Conservation (phyloP, 108 stramenopile species). For the Discostella stelligeroides region DNA sequence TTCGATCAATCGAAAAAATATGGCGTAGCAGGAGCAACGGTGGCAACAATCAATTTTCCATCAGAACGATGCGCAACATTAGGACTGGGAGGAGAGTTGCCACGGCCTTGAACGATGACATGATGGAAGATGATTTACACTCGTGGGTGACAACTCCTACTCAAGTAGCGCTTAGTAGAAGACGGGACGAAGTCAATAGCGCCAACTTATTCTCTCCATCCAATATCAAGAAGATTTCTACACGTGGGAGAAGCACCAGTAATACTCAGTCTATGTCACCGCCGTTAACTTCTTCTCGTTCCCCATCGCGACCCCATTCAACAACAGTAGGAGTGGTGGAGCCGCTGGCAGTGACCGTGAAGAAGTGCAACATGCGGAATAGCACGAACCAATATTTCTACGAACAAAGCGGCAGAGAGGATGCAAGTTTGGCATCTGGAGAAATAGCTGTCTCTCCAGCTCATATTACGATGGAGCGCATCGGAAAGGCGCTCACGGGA, state of each 20-base stretch:
- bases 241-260: neutral
- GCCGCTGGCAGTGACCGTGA: neutral
- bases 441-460: neutral
- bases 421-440: neutral
- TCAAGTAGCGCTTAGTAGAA: slow-evolving; percentile 14
- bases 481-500: slow-evolving; percentile 37
- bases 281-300: neutral
- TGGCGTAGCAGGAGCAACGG: slow-evolving; percentile 15
- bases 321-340: neutral
- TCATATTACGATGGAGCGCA: slow-evolving; percentile 22
- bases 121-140: slow-evolving; percentile 20
- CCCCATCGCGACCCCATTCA: neutral
- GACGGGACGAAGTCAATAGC: neutral
- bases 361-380: slow-evolving; percentile 10
- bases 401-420: neutral
- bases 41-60: slow-evolving; percentile 11
- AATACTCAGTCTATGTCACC: slow-evolving; percentile 1
- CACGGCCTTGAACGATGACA: slow-evolving; percentile 28
- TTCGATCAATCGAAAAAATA: slow-evolving; percentile 41
- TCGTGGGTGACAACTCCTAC: slow-evolving; percentile 53
- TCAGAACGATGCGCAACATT: slow-evolving; percentile 31
- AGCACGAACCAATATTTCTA: slow-evolving; percentile 10
- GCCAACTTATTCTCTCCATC: slow-evolving; percentile 41
- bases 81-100: slow-evolving; percentile 29
- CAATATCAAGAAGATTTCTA: slow-evolving; percentile 39